Conservation (phyloP, 1,284 basidiomycete genomes). For the Rhodotorula sp. region DNA sequence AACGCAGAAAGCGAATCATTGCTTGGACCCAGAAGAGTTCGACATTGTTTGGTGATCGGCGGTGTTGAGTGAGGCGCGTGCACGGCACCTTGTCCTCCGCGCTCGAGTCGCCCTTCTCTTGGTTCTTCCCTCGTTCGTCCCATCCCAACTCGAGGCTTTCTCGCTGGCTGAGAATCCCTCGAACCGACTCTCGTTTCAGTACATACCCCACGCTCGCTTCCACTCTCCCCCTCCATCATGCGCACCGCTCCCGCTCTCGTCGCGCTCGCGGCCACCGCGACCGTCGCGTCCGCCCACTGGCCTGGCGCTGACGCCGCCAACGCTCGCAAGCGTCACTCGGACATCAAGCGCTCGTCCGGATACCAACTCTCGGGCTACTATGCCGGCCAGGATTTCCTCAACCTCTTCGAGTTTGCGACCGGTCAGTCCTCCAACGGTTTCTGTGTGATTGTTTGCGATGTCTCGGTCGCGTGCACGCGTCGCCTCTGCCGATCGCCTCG, state of each 20-base stretch:
- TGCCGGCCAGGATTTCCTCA: slow-evolving; percentile 16
- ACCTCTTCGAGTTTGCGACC: slow-evolving; percentile 16
- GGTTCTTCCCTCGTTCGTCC: neutral
- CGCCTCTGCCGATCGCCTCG: no score
- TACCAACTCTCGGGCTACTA: slow-evolving; percentile 16
- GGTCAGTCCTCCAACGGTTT: neutral
- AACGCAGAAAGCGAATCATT: no score
- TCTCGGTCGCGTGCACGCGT: neutral
- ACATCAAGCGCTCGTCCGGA: slow-evolving; percentile 7
- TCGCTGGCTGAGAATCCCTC: neutral
- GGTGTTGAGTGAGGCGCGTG: neutral
- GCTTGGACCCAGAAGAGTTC: no score
- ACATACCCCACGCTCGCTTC: neutral
- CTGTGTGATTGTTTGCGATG: neutral
- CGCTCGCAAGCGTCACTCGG: neutral
- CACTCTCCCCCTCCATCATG: neutral
- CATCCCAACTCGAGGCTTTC: neutral
- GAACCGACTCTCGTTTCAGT: neutral
- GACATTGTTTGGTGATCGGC: neutral
- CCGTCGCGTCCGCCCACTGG: neutral
- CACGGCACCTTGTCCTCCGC: neutral
- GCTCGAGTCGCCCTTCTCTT: neutral
- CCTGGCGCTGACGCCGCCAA: neutral
- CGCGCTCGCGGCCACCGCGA: slow-evolving; percentile 2
- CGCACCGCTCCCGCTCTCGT: neutral